A percentile compares a stretch with the other conserved stretches of the same genome.
Conservation (phyloP, 75 land plant species). For the Pinus tabuliformis region DNA sequence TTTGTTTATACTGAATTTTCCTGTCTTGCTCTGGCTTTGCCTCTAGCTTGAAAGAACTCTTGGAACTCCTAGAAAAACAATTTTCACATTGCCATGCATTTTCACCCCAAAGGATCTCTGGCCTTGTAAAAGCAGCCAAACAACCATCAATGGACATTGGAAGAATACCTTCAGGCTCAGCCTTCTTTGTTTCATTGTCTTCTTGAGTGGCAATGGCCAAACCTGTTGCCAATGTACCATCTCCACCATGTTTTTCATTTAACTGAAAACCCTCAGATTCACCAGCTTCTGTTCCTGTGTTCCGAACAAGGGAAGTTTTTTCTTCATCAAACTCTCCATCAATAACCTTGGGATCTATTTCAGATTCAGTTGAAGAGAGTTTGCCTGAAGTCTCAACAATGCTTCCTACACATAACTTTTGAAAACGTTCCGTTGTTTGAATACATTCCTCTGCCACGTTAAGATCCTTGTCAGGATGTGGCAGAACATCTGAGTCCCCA, state of each 20-base stretch:
- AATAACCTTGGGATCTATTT: neutral
- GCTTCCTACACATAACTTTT: neutral
- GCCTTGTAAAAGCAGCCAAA: constrained; percentile 34
- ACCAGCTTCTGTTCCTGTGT: neutral
- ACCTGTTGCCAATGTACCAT: constrained; percentile 12
- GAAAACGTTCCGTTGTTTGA: constrained; percentile 1
- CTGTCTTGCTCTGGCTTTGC: neutral
- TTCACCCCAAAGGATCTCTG: constrained; percentile 43
- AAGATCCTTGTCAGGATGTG: constrained; percentile 45
- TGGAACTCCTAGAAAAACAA: constrained; percentile 14
- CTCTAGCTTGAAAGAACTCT: neutral
- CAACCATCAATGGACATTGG: constrained; percentile 48
- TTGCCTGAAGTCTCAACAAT: neutral
- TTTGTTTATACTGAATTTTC: neutral
- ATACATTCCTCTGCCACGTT: neutral
- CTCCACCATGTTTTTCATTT: constrained; percentile 18
- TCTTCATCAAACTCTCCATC: constrained; percentile 10
- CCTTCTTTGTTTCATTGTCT: constrained; percentile 50
- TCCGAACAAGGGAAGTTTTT: constrained; percentile 9
- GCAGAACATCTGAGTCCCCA: constrained; percentile 31
- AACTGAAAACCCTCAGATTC: constrained; percentile 4
- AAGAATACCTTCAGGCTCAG: constrained; percentile 22
- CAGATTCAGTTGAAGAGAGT: neutral
- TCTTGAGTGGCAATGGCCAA: constrained; percentile 9
- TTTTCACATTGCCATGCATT: constrained; percentile 52